Evolutionary conservation across 1,284 basidiomycete species (phyloP), one percentile per base, ranked within the genome.

Genomic region (Ganoderma boninense): DNA sequence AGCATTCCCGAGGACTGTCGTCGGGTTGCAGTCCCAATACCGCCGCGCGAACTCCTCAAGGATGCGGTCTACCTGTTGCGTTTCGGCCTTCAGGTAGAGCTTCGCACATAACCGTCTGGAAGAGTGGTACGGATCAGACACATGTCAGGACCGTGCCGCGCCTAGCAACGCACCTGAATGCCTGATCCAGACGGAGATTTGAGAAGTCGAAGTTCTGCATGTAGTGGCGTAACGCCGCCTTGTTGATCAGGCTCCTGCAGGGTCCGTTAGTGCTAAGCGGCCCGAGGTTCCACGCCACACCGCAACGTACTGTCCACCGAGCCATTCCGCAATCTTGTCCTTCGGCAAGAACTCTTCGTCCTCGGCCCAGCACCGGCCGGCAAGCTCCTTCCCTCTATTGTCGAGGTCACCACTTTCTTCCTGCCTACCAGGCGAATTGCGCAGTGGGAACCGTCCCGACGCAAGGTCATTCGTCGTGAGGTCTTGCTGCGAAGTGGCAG

Each of bases 41-140:
- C 96, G 89, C 60, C 90, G 85, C 72, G 94, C 95, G 77, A 99
- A 99, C 71, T 93, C 93, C 74, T 95, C 95, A 23, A 99, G 86
- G 75, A 99, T 98, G 56, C 97, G 92, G 81, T 99, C 98, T 49
- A 99, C 93, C 82, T 99, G 97, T 79, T 99, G 98, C 0, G 97
- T 98, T 83, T 99, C 97, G 1, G 93, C 97, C 79, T 96, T 97
- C 69, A 99, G 87, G 80, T 90, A 98, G 4, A 99, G 87, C 80
- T 97, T 98, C 29, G 90, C 90, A 80, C 97, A 99, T 5, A 99
- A 84, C 42, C 91, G 90, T 69, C 96, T 96, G 70, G 59, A 49
- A 77, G 2, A 81, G 73, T 13, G 20, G 29, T 1, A n/a, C 23
- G 49, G 32, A 20, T 38, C 2, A 80, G 74, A 23, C 8, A 40